These are phyloP conservation scores for Solanum gandarillasii DNA, from an alignment of 257 asterid species.

Conservation along the genomic window DNA sequence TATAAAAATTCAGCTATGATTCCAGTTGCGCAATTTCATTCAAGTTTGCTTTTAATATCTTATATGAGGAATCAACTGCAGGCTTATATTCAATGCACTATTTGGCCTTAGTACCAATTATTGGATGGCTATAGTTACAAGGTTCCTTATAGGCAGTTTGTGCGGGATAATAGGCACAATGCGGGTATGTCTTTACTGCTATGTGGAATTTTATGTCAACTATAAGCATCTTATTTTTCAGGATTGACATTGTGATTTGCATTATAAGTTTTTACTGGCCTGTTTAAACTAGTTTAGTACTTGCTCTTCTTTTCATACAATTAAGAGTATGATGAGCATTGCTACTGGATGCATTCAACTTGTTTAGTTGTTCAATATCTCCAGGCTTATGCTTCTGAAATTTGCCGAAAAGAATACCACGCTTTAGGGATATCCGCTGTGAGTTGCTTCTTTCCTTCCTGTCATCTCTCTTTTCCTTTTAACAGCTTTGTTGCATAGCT, in stretches of 20 bases:
- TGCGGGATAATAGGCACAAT: slow-evolving; percentile 74
- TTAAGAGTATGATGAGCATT: not conserved
- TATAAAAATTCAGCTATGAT: not conserved
- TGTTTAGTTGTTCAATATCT: not conserved
- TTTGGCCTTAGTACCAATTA: slow-evolving; percentile 68
- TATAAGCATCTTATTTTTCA: not conserved
- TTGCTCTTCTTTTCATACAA: not conserved
- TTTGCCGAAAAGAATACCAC: slow-evolving; percentile 66
- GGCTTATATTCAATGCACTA: slow-evolving; percentile 68
- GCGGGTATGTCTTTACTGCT: slow-evolving; percentile 29
- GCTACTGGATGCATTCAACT: not conserved
- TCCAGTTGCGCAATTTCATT: not conserved
- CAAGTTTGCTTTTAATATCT: not conserved
- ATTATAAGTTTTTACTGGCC: not conserved
- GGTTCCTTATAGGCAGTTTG: slow-evolving; percentile 74
- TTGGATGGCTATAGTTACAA: slow-evolving; percentile 68
- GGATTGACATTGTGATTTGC: not conserved
- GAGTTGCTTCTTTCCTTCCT: slow-evolving; percentile 13
- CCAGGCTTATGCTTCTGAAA: slow-evolving; percentile 87
- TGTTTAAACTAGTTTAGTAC: not conserved
- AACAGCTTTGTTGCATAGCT: not conserved
- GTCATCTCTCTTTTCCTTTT: not conserved
- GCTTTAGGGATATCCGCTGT: slow-evolving; percentile 63
- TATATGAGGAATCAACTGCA: slow-evolving; percentile 14
- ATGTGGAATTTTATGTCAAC: not conserved